A percentile compares a stretch with the other conserved stretches of the same genome.
Evolutionary conservation across 305 asterid species (phyloP).

Genomic region (Fraxinus angustifolia): DNA sequence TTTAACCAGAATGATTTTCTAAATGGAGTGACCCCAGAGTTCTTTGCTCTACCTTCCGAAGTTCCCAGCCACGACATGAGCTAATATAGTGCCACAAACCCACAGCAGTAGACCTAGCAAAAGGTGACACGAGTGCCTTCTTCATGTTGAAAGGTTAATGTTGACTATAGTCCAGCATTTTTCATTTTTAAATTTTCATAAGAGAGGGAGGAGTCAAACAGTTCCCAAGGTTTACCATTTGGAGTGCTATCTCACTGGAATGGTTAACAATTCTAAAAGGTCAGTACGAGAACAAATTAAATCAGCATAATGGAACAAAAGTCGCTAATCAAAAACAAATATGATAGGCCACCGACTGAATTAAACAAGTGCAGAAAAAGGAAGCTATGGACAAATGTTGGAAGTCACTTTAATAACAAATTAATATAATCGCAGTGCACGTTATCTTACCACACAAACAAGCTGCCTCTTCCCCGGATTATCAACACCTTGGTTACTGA

Average conservation of each 20-base stretch:
- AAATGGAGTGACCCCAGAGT: background rate
- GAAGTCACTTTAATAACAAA: background rate
- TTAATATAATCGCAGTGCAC: background rate
- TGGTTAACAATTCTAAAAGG: background rate
- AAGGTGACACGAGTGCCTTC: background rate
- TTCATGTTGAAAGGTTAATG: background rate
- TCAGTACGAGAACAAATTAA: background rate
- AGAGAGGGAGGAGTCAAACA: background rate
- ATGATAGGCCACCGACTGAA: background rate
- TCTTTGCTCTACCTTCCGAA: background rate
- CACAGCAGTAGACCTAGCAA: background rate
- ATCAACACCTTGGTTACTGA: slow-evolving; percentile 73
- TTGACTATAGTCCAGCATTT: background rate
- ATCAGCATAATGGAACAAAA: background rate
- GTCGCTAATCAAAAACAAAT: background rate
- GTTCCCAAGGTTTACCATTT: background rate
- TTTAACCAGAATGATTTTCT: background rate
- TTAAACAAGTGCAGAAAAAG: background rate
- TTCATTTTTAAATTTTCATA: background rate
- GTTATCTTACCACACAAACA: slow-evolving; percentile 78
- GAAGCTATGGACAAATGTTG: background rate
- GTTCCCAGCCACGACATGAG: background rate
- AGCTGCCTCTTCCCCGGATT: slow-evolving; percentile 90
- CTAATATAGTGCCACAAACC: background rate
- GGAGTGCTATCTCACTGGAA: background rate